Base-by-base conservation (phyloP, 805 yeast genomes). In the Ogataea ganodermae region DNA sequence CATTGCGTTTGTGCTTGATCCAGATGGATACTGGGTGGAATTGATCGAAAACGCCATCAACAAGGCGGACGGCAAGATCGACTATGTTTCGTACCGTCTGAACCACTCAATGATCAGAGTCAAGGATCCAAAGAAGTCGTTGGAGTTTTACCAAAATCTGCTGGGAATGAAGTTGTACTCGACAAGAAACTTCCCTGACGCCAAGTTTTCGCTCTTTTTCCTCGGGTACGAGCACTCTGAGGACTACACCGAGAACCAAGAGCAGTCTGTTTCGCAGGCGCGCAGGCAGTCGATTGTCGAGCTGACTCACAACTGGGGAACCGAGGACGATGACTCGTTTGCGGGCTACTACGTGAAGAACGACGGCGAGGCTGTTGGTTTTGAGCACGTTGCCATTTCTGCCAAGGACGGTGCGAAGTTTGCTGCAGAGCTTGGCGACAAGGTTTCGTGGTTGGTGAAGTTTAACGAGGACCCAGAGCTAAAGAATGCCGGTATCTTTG, bases 21-120 rank as follows among this genome's bases (percentile, higher is more conserved):
- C 98, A 6, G 92, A 92, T 69, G 94, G 94, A 59, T 94, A 94
- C 72, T 92, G 99, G 99, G 79, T 92, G 60, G 99, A 92, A 74
- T 71, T 92, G 61, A 79, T 92, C 56, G 82, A 81, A 60, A 83
- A 79, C 57, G 74, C 70, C 16, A 55, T 71, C 31, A 65, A 67
- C 50, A 75, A 77, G 59, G 51, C 56, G 10, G 77, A 71, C 20
- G 71, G 59, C 23, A 63, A 56, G 22, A 68, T 83, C 17, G 72
- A 73, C 49, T 42, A 52, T 1, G 44, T 66, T 6, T 67, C 75
- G 14, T 75, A 77, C 62, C 72, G 76, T 52, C 79, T 92, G 68
- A 91, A 92, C 71, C 97, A 92, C 69, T 72, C 94, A 5, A 92
- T 94, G 99, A 79, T 92, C 56, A 81, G 99, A 60, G 86, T 94